These are phyloP conservation scores for Zasmidium angulare DNA, from an alignment of 2,329 filamentous ascomycete genomes.

Conservation along the genomic window DNA sequence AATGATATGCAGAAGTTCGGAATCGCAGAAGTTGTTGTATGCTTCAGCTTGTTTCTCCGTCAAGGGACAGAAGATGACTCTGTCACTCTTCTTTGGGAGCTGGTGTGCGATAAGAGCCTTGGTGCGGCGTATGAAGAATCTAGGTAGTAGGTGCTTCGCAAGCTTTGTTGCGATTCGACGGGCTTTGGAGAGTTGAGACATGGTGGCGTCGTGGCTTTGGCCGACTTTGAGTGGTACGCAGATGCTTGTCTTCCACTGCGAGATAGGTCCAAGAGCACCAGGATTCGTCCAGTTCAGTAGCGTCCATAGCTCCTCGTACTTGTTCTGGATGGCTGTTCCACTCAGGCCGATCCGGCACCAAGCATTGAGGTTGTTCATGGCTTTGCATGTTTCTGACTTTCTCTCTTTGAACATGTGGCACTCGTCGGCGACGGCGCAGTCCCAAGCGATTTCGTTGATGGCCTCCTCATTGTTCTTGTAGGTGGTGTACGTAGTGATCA, in stretches of 20 bases:
- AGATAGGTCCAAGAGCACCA: constrained; percentile 64
- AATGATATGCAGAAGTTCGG: constrained; percentile 68
- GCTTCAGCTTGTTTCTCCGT: constrained; percentile 77
- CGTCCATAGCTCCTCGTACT: constrained; percentile 96
- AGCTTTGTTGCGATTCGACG: constrained; percentile 80
- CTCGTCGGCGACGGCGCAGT: constrained; percentile 91
- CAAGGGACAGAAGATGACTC: constrained; percentile 91
- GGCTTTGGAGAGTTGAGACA: constrained; percentile 76
- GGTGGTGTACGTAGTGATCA: constrained; percentile 92
- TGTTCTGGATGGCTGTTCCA: constrained; percentile 96
- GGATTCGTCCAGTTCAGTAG: constrained; percentile 96
- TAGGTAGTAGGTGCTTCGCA: constrained; percentile 81
- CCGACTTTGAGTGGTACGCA: constrained; percentile 78
- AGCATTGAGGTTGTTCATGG: constrained; percentile 87
- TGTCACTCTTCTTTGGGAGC: constrained; percentile 89
- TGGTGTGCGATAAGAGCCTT: constrained; percentile 91
- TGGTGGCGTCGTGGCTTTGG: constrained; percentile 88
- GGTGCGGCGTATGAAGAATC: constrained; percentile 88
- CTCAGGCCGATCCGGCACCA: constrained; percentile 91
- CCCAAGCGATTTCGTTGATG: constrained; percentile 87
- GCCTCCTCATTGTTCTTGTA: constrained; percentile 74
- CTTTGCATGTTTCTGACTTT: constrained; percentile 72
- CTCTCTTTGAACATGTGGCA: constrained; percentile 86
- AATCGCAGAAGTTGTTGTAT: constrained; percentile 78
- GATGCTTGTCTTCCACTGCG: constrained; percentile 77